phyloP scores from a whole-genome alignment of 495 filamentous ascomycete genomes.

The Talaromyces stipitatus region DNA sequence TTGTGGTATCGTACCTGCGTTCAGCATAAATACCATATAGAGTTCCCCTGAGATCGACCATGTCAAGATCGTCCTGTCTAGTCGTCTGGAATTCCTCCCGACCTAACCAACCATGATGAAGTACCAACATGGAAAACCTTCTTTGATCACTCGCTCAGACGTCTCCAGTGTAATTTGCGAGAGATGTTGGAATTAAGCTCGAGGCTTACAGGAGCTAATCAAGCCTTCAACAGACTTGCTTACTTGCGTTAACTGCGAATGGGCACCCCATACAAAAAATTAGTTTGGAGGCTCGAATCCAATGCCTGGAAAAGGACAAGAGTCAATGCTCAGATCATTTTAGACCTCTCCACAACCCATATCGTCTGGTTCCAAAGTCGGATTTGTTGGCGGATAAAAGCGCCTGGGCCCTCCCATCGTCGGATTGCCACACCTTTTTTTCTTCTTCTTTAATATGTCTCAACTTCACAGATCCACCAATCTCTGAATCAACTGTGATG shows the following conservation, averaged over 20 bases:
- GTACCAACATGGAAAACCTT: background rate
- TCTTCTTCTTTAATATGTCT: slow-evolving; percentile 5
- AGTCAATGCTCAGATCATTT: background rate
- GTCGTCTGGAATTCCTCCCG: too few species aligned
- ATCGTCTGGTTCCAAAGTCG: background rate
- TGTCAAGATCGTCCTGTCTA: background rate
- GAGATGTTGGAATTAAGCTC: too few species aligned
- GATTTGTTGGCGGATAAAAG: slow-evolving; percentile 8
- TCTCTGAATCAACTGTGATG: background rate
- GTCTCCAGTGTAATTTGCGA: too few species aligned
- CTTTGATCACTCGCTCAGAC: too few species aligned
- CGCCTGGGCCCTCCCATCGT: background rate
- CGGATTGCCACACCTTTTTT: background rate
- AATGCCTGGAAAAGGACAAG: background rate
- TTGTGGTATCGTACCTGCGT: background rate
- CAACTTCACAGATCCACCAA: too few species aligned
- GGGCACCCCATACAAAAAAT: background rate
- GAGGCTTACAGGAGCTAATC: background rate
- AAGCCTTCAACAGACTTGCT: background rate
- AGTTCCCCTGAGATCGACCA: background rate
- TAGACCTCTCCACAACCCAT: background rate
- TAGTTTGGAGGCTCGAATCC: background rate
- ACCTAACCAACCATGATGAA: background rate
- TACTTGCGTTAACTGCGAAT: background rate
- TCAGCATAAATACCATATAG: background rate